phyloP scores from a whole-genome alignment of 192 early-diverging fungal species.

The Backusella morwellensis region DNA sequence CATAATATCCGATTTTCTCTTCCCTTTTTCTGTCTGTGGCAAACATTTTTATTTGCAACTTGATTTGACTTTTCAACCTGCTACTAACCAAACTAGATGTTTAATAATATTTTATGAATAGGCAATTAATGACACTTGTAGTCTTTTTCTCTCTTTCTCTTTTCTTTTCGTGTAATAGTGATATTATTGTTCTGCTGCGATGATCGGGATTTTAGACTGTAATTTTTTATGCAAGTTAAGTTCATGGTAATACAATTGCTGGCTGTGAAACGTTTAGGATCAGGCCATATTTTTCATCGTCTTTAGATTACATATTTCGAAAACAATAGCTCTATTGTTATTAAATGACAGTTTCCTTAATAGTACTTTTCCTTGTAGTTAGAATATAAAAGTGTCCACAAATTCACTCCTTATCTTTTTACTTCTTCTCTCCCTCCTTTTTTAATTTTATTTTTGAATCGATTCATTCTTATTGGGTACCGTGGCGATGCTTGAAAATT shows the following conservation, averaged over 20 bases:
- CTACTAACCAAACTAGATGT: not conserved
- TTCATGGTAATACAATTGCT: not conserved
- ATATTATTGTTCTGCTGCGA: not conserved
- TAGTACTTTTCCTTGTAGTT: not conserved
- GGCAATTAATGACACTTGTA: not conserved
- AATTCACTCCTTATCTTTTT: not conserved
- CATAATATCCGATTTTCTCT: not conserved
- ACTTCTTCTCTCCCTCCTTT: not conserved
- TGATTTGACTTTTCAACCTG: not conserved
- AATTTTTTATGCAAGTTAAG: not conserved
- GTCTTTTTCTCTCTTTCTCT: not conserved
- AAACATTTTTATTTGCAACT: not conserved
- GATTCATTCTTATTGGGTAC: not conserved
- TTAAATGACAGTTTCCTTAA: constrained; percentile 2
- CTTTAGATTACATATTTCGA: not conserved
- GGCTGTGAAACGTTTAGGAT: not conserved
- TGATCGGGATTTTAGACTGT: not conserved
- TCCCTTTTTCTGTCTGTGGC: not conserved
- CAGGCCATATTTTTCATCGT: not conserved
- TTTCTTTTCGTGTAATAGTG: not conserved
- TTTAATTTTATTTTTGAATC: not conserved
- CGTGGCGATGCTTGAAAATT: not conserved
- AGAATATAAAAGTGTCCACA: not conserved
- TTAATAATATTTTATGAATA: not conserved
- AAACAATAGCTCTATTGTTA: not conserved